phyloP scores from a whole-genome alignment of 2,329 filamentous ascomycete genomes.

The Fusarium concolor region DNA sequence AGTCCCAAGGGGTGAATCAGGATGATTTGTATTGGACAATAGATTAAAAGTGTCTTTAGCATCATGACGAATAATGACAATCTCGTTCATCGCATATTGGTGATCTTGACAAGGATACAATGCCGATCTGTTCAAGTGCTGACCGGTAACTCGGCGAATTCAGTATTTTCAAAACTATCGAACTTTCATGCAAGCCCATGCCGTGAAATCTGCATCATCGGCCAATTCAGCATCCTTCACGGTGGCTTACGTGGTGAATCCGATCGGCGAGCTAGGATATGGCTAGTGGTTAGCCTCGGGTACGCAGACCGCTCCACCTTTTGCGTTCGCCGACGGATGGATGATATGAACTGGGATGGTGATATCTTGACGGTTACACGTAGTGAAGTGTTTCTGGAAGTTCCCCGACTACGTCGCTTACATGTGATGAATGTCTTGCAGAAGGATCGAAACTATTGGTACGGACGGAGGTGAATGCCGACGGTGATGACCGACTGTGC shows the following conservation, averaged over 20 bases:
- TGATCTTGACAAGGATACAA: background rate
- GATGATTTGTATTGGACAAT: background rate
- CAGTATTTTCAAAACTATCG: background rate
- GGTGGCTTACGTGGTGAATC: background rate
- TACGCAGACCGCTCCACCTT: background rate
- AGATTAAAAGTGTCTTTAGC: background rate
- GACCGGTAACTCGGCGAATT: background rate
- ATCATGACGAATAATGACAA: conserved; percentile 20
- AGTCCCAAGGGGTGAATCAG: conserved; percentile 7
- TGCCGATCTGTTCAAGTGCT: background rate
- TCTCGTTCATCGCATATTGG: background rate
- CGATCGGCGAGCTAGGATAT: conserved; percentile 14
- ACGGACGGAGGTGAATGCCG: background rate
- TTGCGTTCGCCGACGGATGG: conserved; percentile 15
- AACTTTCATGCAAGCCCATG: conserved; percentile 1
- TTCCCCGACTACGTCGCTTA: conserved; percentile 4
- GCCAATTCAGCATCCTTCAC: background rate
- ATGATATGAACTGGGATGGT: background rate
- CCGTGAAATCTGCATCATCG: background rate
- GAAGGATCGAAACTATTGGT: background rate
- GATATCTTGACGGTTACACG: background rate
- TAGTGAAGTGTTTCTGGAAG: background rate
- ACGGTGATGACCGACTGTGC: background rate
- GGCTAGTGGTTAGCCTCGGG: conserved; percentile 10
- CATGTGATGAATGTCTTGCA: background rate